Evolutionary conservation across 2,329 filamentous ascomycete genomes (phyloP).

Genomic region (Ophiocordyceps polyrhachis-furcata): DNA sequence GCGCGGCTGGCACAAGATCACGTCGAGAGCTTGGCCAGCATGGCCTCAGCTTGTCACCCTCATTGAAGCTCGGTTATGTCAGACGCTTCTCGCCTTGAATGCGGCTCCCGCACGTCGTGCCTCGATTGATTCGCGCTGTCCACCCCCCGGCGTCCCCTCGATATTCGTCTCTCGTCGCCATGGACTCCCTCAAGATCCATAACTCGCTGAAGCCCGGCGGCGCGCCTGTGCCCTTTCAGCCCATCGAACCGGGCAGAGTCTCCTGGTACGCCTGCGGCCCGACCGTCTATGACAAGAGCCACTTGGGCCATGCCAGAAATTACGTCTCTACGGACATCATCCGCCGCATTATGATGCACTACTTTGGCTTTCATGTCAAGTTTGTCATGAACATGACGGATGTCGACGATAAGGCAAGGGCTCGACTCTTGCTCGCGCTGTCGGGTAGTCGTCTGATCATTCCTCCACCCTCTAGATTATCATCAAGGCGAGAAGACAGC

Average conservation of each 20-base stretch:
- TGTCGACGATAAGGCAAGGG: conserved; percentile 49
- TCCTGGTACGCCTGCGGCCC: conserved; percentile 84
- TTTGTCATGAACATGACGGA: conserved; percentile 94
- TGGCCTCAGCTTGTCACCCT: neutral
- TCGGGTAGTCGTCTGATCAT: neutral
- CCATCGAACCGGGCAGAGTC: conserved; percentile 51
- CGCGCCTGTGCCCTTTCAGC: conserved; percentile 54
- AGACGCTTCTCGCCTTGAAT: conserved; percentile 12
- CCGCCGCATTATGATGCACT: conserved; percentile 61
- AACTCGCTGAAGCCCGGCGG: conserved; percentile 60
- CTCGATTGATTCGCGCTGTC: conserved; percentile 9
- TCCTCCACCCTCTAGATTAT: conserved; percentile 30
- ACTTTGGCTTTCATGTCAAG: conserved; percentile 64
- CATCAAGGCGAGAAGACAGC: conserved; percentile 52
- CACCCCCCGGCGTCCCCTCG: conserved; percentile 12
- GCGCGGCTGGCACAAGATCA: neutral
- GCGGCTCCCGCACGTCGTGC: conserved; percentile 16
- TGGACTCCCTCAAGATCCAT: conserved; percentile 51
- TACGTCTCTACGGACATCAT: conserved; percentile 86
- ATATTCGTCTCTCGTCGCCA: conserved; percentile 18
- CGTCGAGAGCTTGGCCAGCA: neutral
- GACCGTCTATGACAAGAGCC: conserved; percentile 67
- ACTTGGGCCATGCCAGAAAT: conserved; percentile 71
- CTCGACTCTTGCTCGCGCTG: neutral
- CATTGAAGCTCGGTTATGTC: neutral